phyloP scores from a whole-genome alignment of 345 rosid genomes.

The Dipteronia dyeriana region DNA sequence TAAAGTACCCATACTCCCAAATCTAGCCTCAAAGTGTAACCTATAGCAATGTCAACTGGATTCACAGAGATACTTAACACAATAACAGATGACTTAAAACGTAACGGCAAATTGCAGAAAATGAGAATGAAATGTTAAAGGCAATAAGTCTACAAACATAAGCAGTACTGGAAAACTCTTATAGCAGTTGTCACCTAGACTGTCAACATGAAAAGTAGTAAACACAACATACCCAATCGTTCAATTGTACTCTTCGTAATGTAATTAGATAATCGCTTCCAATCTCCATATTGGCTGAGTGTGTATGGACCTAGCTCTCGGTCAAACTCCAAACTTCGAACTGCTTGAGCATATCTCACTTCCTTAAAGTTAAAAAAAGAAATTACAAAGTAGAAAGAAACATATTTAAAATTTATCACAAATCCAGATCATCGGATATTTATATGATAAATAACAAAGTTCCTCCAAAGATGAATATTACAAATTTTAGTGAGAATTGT shows the following conservation, averaged over 20 bases:
- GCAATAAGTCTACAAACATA: background rate
- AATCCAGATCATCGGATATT: background rate
- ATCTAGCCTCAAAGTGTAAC: background rate
- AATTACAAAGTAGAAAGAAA: background rate
- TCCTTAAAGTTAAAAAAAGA: constrained; percentile 43
- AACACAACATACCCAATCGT: constrained; percentile 52
- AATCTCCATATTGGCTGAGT: constrained; percentile 60
- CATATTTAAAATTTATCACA: background rate
- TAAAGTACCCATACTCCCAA: background rate
- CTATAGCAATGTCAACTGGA: background rate
- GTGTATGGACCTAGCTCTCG: constrained; percentile 78
- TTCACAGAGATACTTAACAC: background rate
- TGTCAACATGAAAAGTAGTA: constrained; percentile 5
- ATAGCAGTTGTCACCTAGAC: background rate
- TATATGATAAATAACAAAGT: background rate
- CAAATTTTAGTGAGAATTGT: background rate
- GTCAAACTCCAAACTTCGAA: constrained; percentile 74
- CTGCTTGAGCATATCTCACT: constrained; percentile 72
- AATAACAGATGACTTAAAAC: background rate
- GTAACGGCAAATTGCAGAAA: background rate
- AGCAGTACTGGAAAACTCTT: constrained; percentile 5
- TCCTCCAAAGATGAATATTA: background rate
- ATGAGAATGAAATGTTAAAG: background rate
- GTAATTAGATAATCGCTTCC: constrained; percentile 74
- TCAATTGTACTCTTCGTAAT: constrained; percentile 56